These are phyloP conservation scores for Talaromyces sp. DNA, from an alignment of 2,329 filamentous ascomycete genomes.

Conservation along the genomic window DNA sequence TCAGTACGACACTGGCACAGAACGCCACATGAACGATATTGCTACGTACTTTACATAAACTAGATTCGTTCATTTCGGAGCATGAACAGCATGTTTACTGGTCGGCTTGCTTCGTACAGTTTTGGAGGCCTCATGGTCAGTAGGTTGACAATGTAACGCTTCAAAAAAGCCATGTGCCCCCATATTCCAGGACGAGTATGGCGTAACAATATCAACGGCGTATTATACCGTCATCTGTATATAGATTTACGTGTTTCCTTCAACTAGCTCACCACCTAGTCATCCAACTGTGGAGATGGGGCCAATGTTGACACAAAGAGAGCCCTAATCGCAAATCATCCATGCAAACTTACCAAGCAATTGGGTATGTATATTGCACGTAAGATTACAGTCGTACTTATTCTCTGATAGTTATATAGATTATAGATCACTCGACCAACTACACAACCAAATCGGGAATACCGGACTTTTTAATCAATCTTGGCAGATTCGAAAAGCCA, in stretches of 20 bases:
- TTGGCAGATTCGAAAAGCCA: not conserved
- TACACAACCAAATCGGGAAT: not conserved
- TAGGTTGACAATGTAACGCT: not conserved
- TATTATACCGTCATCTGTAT: not conserved
- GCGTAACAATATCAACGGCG: not conserved
- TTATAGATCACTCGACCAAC: not conserved
- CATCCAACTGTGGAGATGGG: not conserved
- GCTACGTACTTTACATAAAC: not conserved
- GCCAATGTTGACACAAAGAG: not conserved
- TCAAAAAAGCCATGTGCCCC: not conserved
- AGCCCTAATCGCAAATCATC: not conserved
- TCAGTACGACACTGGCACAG: not conserved
- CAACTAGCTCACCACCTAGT: not conserved
- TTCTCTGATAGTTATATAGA: not conserved
- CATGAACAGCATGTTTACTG: not conserved
- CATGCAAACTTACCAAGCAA: not conserved
- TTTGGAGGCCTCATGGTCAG: not conserved
- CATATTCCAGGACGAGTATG: conserved; percentile 4
- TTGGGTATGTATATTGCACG: not conserved
- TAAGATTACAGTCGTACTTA: not conserved
- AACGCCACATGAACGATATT: not conserved
- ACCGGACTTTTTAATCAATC: not conserved
- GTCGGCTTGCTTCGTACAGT: not conserved
- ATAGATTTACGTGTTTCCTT: not conserved
- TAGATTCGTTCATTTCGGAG: not conserved